Evolutionary conservation across 345 rosid species (phyloP).

Genomic region (Eucalyptus albens): DNA sequence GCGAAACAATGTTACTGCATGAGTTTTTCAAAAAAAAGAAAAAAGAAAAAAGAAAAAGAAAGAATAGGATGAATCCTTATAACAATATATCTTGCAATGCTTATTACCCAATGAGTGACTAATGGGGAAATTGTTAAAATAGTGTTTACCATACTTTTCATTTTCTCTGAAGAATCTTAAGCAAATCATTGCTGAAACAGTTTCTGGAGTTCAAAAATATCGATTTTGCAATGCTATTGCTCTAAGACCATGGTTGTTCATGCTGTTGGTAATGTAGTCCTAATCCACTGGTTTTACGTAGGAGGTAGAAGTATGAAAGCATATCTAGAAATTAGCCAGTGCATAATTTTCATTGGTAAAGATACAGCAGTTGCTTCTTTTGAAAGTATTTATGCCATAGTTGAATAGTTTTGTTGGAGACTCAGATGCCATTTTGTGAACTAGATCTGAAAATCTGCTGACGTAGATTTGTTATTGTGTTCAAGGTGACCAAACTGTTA

Average conservation of each 20-base stretch:
- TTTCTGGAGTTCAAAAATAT: not conserved
- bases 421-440: not conserved
- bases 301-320: not conserved
- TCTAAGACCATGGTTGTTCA: not conserved
- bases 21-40: no score
- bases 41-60: no score
- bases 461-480: not conserved
- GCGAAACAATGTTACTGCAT: no score
- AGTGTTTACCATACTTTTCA: not conserved
- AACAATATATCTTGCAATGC: not conserved
- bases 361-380: not conserved
- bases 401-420: not conserved
- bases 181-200: not conserved
- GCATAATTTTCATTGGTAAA: not conserved
- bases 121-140: not conserved
- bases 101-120: not conserved
- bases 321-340: not conserved
- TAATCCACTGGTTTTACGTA: not conserved
- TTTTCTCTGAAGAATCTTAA: not conserved
- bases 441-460: not conserved
- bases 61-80: no score
- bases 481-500: slow-evolving; percentile 36
- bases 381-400: not conserved
- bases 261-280: not conserved
- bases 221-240: not conserved